phyloP scores from a whole-genome alignment of 805 yeast genomes.

The Yarrowia sp. region DNA sequence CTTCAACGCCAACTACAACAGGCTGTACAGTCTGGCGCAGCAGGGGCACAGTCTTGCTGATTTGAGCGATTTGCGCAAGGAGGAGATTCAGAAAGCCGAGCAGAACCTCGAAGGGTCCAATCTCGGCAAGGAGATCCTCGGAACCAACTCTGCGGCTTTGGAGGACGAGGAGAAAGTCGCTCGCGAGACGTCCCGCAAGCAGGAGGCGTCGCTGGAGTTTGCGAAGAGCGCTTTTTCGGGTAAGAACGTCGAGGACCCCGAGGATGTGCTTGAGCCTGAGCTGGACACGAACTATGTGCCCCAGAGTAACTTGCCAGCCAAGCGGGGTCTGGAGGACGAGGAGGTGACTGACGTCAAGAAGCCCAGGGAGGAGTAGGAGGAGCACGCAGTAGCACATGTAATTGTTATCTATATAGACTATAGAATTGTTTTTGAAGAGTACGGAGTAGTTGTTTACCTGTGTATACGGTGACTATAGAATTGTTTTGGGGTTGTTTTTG shows the following conservation, averaged over 20 bases:
- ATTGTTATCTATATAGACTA: not conserved
- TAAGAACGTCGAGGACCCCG: not conserved
- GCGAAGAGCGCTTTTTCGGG: not conserved
- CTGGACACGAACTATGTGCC: conserved; percentile 5
- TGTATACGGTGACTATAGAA: not conserved
- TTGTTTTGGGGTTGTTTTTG: too few species aligned
- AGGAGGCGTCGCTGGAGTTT: conserved; percentile 18
- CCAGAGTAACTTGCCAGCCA: not conserved
- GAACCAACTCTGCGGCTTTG: conserved; percentile 1
- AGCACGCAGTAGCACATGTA: not conserved
- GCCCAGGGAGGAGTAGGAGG: not conserved
- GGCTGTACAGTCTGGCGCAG: conserved; percentile 27
- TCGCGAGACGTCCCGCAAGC: not conserved
- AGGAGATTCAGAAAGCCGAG: too few species aligned
- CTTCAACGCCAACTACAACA: conserved; percentile 32
- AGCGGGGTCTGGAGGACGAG: not conserved
- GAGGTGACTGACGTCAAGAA: not conserved
- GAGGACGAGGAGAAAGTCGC: conserved; percentile 8
- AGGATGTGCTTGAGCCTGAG: not conserved
- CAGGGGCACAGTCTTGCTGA: conserved; percentile 28
- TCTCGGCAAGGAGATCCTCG: conserved; percentile 9
- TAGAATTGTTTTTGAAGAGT: not conserved
- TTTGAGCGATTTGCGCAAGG: not conserved
- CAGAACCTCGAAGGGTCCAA: too few species aligned
- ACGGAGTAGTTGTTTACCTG: not conserved